Conservation (phyloP, 371 early-diverging fungal genomes). For the Funneliformis caledonium region DNA sequence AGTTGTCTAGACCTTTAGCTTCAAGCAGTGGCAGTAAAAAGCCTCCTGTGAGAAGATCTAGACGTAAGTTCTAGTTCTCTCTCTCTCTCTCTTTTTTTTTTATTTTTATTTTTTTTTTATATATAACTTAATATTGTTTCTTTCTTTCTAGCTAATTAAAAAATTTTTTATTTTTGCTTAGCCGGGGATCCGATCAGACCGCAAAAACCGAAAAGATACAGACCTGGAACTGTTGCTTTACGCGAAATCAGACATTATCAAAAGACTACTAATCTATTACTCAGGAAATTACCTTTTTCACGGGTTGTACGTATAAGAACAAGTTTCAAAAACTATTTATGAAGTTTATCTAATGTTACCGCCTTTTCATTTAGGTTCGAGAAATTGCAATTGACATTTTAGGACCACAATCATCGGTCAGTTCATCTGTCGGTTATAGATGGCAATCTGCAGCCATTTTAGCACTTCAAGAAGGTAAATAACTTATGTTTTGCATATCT, state of each 20-base stretch:
- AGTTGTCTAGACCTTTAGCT: background rate
- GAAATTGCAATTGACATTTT: conserved; percentile 65
- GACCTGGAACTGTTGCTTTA: conserved; percentile 73
- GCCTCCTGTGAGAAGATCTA: background rate
- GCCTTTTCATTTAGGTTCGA: conserved; percentile 54
- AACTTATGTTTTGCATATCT: background rate
- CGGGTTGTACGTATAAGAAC: conserved; percentile 60
- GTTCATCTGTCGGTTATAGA: conserved; percentile 55
- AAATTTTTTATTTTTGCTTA: background rate
- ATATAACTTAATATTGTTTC: background rate
- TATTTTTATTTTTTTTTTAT: background rate
- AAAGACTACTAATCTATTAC: conserved; percentile 68
- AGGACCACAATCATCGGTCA: conserved; percentile 36
- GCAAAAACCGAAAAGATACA: conserved; percentile 49
- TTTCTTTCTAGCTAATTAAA: background rate
- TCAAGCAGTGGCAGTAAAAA: background rate
- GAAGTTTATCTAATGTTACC: background rate
- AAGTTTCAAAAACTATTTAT: background rate
- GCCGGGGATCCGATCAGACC: conserved; percentile 16
- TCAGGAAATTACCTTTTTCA: conserved; percentile 81
- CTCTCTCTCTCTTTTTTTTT: background rate
- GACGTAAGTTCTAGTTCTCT: background rate
- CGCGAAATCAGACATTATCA: conserved; percentile 78
- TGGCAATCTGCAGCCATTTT: conserved; percentile 85
- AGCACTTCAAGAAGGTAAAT: conserved; percentile 78